Evolutionary conservation across 2,329 filamentous ascomycete species (phyloP).

Genomic region (Aaosphaeria arxii): DNA sequence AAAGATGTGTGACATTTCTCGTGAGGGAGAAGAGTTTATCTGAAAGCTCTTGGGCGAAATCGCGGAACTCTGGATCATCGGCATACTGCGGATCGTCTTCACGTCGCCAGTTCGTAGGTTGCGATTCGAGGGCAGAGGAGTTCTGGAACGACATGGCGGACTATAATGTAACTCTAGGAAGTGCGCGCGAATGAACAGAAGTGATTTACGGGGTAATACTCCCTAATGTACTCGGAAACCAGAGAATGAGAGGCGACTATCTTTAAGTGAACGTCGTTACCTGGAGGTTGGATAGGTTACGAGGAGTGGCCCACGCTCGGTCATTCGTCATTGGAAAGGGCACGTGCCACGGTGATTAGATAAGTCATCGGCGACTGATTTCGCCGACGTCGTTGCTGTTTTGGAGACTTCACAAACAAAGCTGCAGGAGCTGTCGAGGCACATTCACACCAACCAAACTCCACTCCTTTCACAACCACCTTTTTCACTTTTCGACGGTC

Average conservation of each 20-base stretch:
- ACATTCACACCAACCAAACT: not conserved
- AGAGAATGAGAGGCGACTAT: too few species aligned
- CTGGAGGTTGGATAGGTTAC: constrained; percentile 21
- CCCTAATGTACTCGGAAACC: not conserved
- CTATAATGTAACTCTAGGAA: not conserved
- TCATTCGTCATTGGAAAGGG: constrained; percentile 1
- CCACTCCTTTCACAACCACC: not conserved
- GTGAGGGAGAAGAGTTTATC: constrained; percentile 87
- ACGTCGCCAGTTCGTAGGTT: constrained; percentile 65
- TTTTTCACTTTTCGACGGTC: constrained; percentile 1
- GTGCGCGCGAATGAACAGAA: not conserved
- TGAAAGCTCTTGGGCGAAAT: constrained; percentile 77
- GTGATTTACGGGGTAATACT: not conserved
- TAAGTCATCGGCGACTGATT: not conserved
- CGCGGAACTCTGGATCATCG: constrained; percentile 90
- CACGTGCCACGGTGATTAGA: constrained; percentile 9
- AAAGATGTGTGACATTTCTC: constrained; percentile 80
- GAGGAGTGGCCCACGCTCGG: constrained; percentile 2
- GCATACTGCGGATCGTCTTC: constrained; percentile 72
- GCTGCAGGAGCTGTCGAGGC: too few species aligned
- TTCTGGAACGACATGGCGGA: constrained; percentile 84
- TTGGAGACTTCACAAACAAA: not conserved
- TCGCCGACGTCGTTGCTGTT: not conserved
- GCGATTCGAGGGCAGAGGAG: constrained; percentile 78
- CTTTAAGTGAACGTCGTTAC: constrained; percentile 9